These are phyloP conservation scores for Acacia pycnantha DNA, from an alignment of 331 rosid species.

Conservation along the genomic window DNA sequence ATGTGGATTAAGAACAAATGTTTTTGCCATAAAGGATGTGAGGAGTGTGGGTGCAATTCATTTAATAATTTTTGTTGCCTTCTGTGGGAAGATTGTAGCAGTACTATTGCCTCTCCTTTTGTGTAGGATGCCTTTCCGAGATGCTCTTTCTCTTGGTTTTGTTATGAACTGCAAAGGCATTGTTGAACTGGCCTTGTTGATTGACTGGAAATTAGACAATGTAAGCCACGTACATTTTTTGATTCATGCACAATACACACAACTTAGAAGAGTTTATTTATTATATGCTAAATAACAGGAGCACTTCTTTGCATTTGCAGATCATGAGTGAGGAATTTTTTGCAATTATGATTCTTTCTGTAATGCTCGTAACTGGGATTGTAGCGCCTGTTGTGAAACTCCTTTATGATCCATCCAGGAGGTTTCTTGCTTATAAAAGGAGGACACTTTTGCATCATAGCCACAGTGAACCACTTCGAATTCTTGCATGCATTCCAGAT, in stretches of 20 bases:
- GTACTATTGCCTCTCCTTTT: conserved; percentile 54
- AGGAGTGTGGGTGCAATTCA: conserved; percentile 43
- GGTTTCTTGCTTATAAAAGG: conserved; percentile 52
- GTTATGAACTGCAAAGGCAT: conserved; percentile 68
- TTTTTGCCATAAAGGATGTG: conserved; percentile 45
- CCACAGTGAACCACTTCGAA: conserved; percentile 41
- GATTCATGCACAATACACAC: background rate
- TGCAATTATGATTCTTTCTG: conserved; percentile 44
- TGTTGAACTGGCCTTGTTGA: conserved; percentile 47
- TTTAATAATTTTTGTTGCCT: conserved; percentile 28
- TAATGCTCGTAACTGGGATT: conserved; percentile 45
- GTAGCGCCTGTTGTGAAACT: conserved; percentile 49
- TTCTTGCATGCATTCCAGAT: conserved; percentile 55
- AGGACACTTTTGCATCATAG: conserved; percentile 56
- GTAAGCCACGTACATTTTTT: conserved; percentile 42
- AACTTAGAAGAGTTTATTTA: background rate
- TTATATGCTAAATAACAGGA: background rate
- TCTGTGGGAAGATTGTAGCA: conserved; percentile 52
- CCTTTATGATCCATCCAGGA: conserved; percentile 57
- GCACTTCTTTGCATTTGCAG: conserved; percentile 35
- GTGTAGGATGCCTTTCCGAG: conserved; percentile 53
- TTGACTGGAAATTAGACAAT: conserved; percentile 30
- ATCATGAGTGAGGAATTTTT: conserved; percentile 53
- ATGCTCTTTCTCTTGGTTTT: conserved; percentile 56
- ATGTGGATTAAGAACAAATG: conserved; percentile 45